phyloP scores from a whole-genome alignment of 2,329 filamentous ascomycete genomes.

The Aspergillus vadensis region DNA sequence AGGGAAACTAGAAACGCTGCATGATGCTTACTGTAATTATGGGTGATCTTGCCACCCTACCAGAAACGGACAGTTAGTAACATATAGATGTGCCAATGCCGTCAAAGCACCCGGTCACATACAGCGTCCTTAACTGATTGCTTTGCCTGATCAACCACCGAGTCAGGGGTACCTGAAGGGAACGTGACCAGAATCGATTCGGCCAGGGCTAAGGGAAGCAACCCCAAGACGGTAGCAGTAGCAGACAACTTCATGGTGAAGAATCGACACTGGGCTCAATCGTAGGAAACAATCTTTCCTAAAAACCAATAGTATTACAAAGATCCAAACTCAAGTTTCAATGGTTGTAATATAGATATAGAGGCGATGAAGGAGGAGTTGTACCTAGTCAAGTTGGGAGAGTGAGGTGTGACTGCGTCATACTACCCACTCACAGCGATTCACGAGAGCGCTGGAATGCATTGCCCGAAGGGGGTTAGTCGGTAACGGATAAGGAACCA shows the following conservation, averaged over 20 bases:
- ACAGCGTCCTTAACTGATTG: slow-evolving; percentile 67
- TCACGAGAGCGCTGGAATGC: neutral
- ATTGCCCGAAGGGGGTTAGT: neutral
- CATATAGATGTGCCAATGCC: neutral
- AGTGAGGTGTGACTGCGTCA: slow-evolving; percentile 1
- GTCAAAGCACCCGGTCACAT: slow-evolving; percentile 25
- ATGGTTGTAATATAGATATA: neutral
- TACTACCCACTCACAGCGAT: neutral
- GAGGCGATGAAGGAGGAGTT: neutral
- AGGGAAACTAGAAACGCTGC: neutral
- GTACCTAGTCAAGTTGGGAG: neutral
- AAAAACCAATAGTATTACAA: neutral
- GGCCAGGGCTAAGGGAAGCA: slow-evolving; percentile 65
- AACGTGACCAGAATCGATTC: slow-evolving; percentile 81
- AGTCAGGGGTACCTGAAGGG: slow-evolving; percentile 66
- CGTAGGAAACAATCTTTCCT: neutral
- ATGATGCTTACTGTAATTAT: slow-evolving; percentile 69
- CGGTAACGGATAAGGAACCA: neutral
- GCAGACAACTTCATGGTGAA: slow-evolving; percentile 64
- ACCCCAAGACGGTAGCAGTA: slow-evolving; percentile 58
- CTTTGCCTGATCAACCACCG: slow-evolving; percentile 71
- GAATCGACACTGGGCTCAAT: neutral
- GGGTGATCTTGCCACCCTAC: slow-evolving; percentile 72
- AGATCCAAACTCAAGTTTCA: neutral
- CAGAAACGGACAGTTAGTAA: slow-evolving; percentile 18